Evolutionary conservation across 2,329 filamentous ascomycete species (phyloP), one percentile per base, ranked within the genome.

Genomic region (Calonectria fujianensis): DNA sequence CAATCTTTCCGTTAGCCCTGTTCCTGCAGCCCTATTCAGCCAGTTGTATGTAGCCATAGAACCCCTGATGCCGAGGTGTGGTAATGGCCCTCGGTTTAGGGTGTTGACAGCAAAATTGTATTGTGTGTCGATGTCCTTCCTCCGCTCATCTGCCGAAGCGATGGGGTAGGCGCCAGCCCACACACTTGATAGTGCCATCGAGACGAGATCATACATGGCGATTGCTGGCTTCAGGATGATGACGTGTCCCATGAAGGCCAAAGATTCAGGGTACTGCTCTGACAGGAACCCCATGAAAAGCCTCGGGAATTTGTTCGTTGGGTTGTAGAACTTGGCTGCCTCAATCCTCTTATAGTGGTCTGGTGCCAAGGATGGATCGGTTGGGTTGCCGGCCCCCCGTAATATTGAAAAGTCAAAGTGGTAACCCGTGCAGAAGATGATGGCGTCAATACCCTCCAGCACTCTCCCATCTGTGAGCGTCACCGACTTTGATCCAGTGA

Each of bases 21-120:
- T 88, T 1, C 87, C 87, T 0, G 87, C 87, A 13, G 84, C 82
- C 41, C 81, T 77, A 77, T 89, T 85, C 64, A 88, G 77, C 78
- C 85, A 88, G 8, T 79, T 72, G 64, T 82, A 83, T n/a, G 79
- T 82, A 18, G 71, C 69, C 48, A 61, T 57, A 18, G 75, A 74
- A n/a, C 78, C 32, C 7, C 82, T 77, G 35, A 80, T 69, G 24
- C 82, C 83, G 14, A 78, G 73, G 39, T 80, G 78, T 32, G 80
- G 76, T 41, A 82, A 72, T 4, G 80, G 80, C 9, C 81, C 82
- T 37, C 72, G 68, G 6, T 79, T 52, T n/a, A 84, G 79, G 0
- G 66, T 73, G 2, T 63, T 35, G 41, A 79, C 75, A 29, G 80
- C 57, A 32, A 68, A 78, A 20, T 78, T 67, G 63, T 83, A 84